Conservation (phyloP, 176 grass and related monocot genomes). For the Carex scoparia region DNA sequence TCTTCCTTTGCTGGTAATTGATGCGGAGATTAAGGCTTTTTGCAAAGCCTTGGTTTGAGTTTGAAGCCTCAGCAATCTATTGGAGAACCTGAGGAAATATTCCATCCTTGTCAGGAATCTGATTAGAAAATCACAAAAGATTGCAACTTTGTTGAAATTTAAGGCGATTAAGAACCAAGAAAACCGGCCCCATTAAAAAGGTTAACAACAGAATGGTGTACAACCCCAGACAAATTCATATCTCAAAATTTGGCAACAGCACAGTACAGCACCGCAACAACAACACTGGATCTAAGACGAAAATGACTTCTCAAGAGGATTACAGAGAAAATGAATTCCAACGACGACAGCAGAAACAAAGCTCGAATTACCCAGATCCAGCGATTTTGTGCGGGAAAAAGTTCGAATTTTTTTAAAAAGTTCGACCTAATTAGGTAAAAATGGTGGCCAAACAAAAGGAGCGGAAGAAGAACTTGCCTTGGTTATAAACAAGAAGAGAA, state of each 20-base stretch:
- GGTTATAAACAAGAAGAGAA: constrained; percentile 4
- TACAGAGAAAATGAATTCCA: not conserved
- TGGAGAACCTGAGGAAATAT: constrained; percentile 19
- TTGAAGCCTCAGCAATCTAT: not conserved
- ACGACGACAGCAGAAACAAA: not conserved
- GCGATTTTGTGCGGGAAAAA: not conserved
- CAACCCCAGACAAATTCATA: not conserved
- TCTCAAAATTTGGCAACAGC: constrained; percentile 11
- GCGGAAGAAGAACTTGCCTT: not conserved
- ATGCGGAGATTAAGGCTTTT: not conserved
- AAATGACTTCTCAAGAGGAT: not conserved
- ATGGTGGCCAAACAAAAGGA: not conserved
- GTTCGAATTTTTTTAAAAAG: not conserved
- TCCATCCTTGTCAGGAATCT: not conserved
- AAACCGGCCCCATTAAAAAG: not conserved
- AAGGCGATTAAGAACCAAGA: not conserved
- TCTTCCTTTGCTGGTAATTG: not conserved
- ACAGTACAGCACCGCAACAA: not conserved
- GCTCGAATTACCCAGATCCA: constrained; percentile 12
- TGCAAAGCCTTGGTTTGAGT: not conserved
- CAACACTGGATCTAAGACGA: constrained; percentile 7
- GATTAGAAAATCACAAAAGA: not conserved
- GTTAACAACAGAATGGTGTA: not conserved
- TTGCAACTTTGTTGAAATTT: not conserved
- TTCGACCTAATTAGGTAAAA: not conserved